Conservation (phyloP, 2,329 filamentous ascomycete genomes). For the Neoarthrinium moseri region DNA sequence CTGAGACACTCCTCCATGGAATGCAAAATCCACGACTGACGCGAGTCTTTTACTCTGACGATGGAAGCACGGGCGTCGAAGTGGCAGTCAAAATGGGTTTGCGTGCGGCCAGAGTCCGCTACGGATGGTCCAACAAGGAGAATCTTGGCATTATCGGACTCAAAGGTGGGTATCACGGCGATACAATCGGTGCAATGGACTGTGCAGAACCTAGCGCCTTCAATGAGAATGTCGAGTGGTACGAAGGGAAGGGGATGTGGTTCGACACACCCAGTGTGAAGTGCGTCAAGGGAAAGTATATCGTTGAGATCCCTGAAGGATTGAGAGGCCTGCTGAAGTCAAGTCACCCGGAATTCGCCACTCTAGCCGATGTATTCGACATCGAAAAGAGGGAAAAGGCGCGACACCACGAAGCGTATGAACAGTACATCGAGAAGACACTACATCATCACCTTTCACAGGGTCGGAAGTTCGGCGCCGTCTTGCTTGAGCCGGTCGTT, state of each 20-base stretch:
- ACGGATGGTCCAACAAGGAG: conserved; percentile 59
- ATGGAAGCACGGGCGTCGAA: conserved; percentile 80
- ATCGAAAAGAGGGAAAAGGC: conserved; percentile 45
- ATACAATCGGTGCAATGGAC: conserved; percentile 88
- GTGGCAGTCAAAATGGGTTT: conserved; percentile 85
- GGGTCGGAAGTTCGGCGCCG: conserved; percentile 69
- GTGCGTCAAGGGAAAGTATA: conserved; percentile 66
- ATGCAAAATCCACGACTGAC: conserved; percentile 63
- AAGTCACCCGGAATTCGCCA: conserved; percentile 39
- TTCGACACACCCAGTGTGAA: conserved; percentile 75
- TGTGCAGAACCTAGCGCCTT: conserved; percentile 73
- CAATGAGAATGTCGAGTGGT: conserved; percentile 87
- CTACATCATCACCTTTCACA: conserved; percentile 51
- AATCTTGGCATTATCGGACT: conserved; percentile 70
- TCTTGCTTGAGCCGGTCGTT: conserved; percentile 79
- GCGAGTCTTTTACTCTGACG: conserved; percentile 81
- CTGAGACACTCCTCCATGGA: conserved; percentile 59
- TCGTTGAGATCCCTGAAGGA: conserved; percentile 53
- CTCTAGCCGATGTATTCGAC: conserved; percentile 60
- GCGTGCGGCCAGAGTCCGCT: conserved; percentile 64
- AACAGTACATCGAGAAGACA: conserved; percentile 54
- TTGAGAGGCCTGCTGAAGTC: conserved; percentile 45
- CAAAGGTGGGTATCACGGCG: conserved; percentile 81
- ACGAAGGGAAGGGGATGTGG: conserved; percentile 76
- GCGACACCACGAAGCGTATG: conserved; percentile 51